Conservation (phyloP, 257 asterid species). For the Cinchona pubescens region DNA sequence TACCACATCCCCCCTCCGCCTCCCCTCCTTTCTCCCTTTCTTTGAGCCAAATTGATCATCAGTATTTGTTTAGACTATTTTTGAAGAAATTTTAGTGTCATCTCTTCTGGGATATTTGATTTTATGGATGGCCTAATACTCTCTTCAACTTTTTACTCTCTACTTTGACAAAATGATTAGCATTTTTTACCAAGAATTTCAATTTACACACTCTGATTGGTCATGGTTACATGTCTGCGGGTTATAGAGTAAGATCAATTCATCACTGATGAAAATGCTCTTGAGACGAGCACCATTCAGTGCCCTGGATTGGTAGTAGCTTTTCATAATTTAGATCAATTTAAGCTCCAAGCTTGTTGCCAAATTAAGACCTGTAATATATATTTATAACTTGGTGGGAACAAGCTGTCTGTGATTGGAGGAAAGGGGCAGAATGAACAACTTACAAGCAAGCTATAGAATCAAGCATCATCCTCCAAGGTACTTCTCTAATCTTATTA, state of each 20-base stretch:
- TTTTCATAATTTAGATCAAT: not conserved
- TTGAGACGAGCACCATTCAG: not conserved
- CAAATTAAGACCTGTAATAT: not conserved
- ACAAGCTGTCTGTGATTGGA: conserved; percentile 26
- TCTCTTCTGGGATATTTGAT: not conserved
- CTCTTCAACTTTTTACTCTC: not conserved
- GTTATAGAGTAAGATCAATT: not conserved
- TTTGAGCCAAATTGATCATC: too few relatives aligned
- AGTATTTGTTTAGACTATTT: not conserved
- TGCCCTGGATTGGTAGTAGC: not conserved
- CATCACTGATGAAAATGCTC: conserved; percentile 11
- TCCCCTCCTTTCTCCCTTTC: too few relatives aligned
- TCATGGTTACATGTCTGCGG: conserved; percentile 7
- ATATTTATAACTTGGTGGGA: conserved; percentile 24
- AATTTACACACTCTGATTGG: not conserved
- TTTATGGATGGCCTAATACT: not conserved
- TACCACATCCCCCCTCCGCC: not conserved
- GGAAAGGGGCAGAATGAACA: conserved; percentile 47
- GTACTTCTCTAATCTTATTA: conserved; percentile 28
- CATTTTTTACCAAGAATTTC: not conserved
- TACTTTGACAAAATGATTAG: not conserved
- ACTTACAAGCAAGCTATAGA: conserved; percentile 34
- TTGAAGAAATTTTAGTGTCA: not conserved
- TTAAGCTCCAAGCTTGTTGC: conserved; percentile 3
- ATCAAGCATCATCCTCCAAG: conserved; percentile 38